These are phyloP conservation scores for Sporothrix schenckii DNA, from an alignment of 2,329 filamentous ascomycete species.

Conservation along the genomic window DNA sequence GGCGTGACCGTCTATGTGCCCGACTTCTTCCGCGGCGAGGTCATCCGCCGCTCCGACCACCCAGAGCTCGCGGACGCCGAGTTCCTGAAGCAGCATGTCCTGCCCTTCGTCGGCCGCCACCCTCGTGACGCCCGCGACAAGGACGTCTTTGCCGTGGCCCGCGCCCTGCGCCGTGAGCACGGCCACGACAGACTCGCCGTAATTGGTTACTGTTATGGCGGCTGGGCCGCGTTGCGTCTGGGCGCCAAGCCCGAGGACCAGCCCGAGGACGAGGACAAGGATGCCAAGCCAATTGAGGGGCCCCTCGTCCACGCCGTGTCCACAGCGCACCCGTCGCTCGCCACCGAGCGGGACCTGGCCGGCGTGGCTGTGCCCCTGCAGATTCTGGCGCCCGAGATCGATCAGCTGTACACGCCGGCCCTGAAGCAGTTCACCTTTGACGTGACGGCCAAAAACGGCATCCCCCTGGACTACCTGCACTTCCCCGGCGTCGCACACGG, in stretches of 20 bases:
- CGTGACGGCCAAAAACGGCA: slow-evolving; percentile 44
- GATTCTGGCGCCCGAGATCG: slow-evolving; percentile 54
- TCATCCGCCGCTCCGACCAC: slow-evolving; percentile 33
- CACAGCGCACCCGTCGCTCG: slow-evolving; percentile 50
- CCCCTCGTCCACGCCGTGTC: slow-evolving; percentile 52
- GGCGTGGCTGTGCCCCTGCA: slow-evolving; percentile 53
- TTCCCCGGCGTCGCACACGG: slow-evolving; percentile 55
- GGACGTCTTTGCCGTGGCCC: slow-evolving; percentile 47
- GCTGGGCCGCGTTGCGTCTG: slow-evolving; percentile 55
- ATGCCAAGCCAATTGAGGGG: slow-evolving; percentile 33
- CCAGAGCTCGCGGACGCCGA: slow-evolving; percentile 39
- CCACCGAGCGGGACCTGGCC: slow-evolving; percentile 52
- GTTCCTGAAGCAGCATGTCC: slow-evolving; percentile 43
- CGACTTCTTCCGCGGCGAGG: slow-evolving; percentile 51
- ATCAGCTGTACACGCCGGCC: slow-evolving; percentile 49
- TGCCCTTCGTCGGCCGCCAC: slow-evolving; percentile 46
- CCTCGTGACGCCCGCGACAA: slow-evolving; percentile 45
- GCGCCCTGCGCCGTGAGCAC: slow-evolving; percentile 44
- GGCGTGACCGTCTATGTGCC: slow-evolving; percentile 53
- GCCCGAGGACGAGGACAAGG: slow-evolving; percentile 23
- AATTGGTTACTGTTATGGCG: slow-evolving; percentile 56
- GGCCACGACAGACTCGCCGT: slow-evolving; percentile 45
- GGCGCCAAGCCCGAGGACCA: slow-evolving; percentile 43
- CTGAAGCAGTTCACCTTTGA: slow-evolving; percentile 50
- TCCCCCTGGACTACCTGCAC: slow-evolving; percentile 55